Conservation (phyloP, 2,329 filamentous ascomycete genomes). For the Sclerotinia minor region DNA sequence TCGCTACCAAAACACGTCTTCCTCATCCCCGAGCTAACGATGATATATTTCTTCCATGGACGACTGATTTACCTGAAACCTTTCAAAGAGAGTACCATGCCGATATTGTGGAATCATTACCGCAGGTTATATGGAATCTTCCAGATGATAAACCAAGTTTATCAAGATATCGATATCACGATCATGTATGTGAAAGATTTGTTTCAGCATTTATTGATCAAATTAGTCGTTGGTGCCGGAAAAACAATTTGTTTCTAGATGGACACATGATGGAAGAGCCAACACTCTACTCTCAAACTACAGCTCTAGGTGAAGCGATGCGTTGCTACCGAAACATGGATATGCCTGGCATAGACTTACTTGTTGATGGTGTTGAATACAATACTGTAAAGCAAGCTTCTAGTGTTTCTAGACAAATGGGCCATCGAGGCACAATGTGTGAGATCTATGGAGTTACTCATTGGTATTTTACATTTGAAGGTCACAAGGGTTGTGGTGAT, state of each 20-base stretch:
- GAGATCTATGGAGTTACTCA: slow-evolving; percentile 42
- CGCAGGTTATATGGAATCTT: slow-evolving; percentile 42
- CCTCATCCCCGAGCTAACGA: slow-evolving; percentile 32
- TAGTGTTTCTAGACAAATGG: slow-evolving; percentile 41
- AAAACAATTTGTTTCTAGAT: slow-evolving; percentile 37
- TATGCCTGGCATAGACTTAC: slow-evolving; percentile 42
- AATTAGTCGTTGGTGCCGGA: slow-evolving; percentile 38
- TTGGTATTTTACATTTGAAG: slow-evolving; percentile 42
- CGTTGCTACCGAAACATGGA: slow-evolving; percentile 41
- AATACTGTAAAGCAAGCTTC: slow-evolving; percentile 42
- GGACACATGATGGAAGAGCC: slow-evolving; percentile 44
- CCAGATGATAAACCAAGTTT: slow-evolving; percentile 36
- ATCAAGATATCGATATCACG: slow-evolving; percentile 40
- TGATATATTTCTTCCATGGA: slow-evolving; percentile 42
- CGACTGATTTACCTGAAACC: slow-evolving; percentile 36
- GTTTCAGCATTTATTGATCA: slow-evolving; percentile 42
- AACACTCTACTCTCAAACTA: slow-evolving; percentile 40
- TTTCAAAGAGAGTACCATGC: slow-evolving; percentile 35
- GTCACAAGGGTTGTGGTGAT: slow-evolving; percentile 42
- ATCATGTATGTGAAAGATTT: slow-evolving; percentile 42
- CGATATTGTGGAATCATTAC: slow-evolving; percentile 36
- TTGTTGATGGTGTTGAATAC: slow-evolving; percentile 41
- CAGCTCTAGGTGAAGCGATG: slow-evolving; percentile 42
- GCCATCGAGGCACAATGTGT: slow-evolving; percentile 38
- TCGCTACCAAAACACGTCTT: slow-evolving; percentile 40